Base-by-base conservation (phyloP, 371 early-diverging fungal species). In the Rozella allomycis region DNA sequence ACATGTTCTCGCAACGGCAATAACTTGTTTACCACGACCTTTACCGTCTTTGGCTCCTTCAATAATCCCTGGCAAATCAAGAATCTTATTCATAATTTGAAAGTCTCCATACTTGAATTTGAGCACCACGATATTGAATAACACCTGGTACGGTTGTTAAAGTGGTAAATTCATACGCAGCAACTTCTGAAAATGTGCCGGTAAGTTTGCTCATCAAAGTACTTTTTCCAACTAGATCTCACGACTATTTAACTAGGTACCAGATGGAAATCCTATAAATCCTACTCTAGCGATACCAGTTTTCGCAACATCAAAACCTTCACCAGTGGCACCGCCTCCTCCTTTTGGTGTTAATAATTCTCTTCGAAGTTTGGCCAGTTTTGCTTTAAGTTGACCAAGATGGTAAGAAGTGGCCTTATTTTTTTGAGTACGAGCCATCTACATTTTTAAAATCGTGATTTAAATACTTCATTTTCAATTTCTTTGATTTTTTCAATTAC, bases 11-110 rank as follows among this genome's bases (percentile, higher is more conserved):
- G 94, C 91, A 22, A 90, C 88, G 35, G 75, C 80, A 45, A 84
- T 68, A 18, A 94, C 98, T 55, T 61, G 62, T 50, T 83, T 70
- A 55, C 99, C 99, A 55, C 98, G 76, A 51, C 99, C 99, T 50
- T 91, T 91, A 37, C 98, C 98, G 49, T 94, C 90, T 41, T 93
- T 77, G 33, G 99, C 99, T 36, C 98, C 99, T 53, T 97, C 97
- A 42, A 99, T 91, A 61, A 99, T 94, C 36, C 96, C 94, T 4
- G 96, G 96, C 22, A 76, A 38, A 59, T 75, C 74, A 1, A 75
- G 50, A 21, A 74, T 62, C n/a, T n/a, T n/a, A n/a, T n/a, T n/a
- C n/a, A n/a, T n/a, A n/a, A n/a, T n/a, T n/a, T n/a, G n/a, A n/a
- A n/a, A n/a, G n/a, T n/a, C n/a, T n/a, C n/a, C n/a, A n/a, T n/a